Conservation (phyloP, 176 grass and related monocot species). For the Canna indica region DNA sequence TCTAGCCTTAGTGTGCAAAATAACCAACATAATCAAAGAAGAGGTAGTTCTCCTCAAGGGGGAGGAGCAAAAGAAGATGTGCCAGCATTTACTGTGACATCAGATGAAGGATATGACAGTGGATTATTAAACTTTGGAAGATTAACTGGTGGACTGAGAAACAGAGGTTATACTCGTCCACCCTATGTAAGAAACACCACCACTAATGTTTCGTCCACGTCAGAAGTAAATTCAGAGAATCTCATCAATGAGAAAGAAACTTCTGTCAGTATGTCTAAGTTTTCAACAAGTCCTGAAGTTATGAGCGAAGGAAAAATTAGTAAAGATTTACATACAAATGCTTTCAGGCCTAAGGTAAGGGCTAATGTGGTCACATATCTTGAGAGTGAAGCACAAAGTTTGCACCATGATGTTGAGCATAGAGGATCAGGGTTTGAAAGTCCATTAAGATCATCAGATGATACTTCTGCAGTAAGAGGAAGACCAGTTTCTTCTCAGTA, state of each 20-base stretch:
- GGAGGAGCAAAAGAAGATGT: conserved; percentile 2
- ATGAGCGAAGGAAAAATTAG: not conserved
- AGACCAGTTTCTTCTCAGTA: not conserved
- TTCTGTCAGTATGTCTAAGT: conserved; percentile 22
- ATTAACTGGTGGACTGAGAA: conserved; percentile 73
- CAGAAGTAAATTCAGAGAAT: conserved; percentile 31
- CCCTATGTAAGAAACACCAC: conserved; percentile 31
- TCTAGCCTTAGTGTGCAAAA: conserved; percentile 18
- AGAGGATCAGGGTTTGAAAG: not conserved
- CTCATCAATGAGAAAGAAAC: conserved; percentile 29
- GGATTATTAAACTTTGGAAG: conserved; percentile 49
- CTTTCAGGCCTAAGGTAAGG: not conserved
- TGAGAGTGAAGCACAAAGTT: not conserved
- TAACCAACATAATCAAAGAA: conserved; percentile 6
- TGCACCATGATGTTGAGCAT: not conserved
- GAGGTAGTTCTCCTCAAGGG: conserved; percentile 25
- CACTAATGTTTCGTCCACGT: conserved; percentile 17
- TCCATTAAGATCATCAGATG: not conserved
- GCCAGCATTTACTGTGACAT: conserved; percentile 25
- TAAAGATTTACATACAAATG: not conserved
- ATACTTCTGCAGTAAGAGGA: not conserved
- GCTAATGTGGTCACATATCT: not conserved
- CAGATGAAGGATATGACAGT: conserved; percentile 32
- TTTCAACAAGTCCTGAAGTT: not conserved
- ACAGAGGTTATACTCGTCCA: conserved; percentile 36